Base-by-base conservation (phyloP, 2,329 filamentous ascomycete genomes). In the Arthrobotrys musiformis region DNA sequence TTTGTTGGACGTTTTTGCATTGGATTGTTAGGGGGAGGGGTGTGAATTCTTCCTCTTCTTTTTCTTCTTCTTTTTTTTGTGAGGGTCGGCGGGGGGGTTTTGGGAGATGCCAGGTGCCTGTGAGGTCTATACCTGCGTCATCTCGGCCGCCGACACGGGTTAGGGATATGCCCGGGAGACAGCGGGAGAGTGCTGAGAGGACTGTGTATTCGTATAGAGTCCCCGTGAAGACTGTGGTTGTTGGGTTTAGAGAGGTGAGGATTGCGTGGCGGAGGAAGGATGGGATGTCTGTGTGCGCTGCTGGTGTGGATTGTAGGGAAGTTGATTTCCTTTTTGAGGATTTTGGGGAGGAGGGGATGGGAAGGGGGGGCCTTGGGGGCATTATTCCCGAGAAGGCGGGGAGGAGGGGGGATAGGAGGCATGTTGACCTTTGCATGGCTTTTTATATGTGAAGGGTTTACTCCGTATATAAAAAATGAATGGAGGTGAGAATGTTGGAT, bases 181-280 rank as follows among this genome's bases (percentile, higher is more conserved):
- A 58, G 0, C 84, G 83, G 2, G 86, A 81, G 0, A 94, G 86
- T 0, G 87, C 84, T 2, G 83, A 82, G 4, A 87, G 86, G 2
- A 89, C 88, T 0, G 86, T 89, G 84, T 94, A 94, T 83, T 95
- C 92, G 84, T 92, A 94, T 82, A 88, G 88, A 0, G 92, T 94
- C 79, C 92, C 92, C 46, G 90, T 85, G 82, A 90, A 94, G 50
- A 89, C 86, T 0, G 88, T 89, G 15, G 87, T 89, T 3, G 82
- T 84, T 0, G 85, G 82, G 78, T 88, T 86, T 22, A 93, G 85
- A 0, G 86, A 85, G 0, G 84, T 86, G 60, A 87, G 87, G 19
- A 86, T 82, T 4, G 90, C 90, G 82, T 93, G 90, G 26, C 86
- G 84, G 28, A 91, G 82, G 82, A 93, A 94, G 0, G 89, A 88